These are phyloP conservation scores for Agaricales sp. DNA, from an alignment of 1,284 basidiomycete species.

Conservation along the genomic window DNA sequence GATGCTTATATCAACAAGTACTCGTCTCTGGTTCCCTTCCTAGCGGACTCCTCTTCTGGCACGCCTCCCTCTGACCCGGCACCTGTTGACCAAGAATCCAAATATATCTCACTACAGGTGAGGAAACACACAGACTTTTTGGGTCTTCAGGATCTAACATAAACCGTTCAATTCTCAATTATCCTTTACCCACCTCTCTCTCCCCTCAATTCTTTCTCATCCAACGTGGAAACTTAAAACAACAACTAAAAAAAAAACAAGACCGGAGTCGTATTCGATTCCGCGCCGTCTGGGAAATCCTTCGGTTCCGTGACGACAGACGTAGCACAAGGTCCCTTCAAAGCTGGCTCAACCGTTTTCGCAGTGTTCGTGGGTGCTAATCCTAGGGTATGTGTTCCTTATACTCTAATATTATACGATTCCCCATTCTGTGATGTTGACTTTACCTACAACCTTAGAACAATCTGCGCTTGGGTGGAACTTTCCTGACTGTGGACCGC, in stretches of 20 bases:
- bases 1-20: conserved; percentile 78
- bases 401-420: conserved; percentile 15
- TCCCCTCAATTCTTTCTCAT: conserved; percentile 1
- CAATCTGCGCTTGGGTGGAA: conserved; percentile 65
- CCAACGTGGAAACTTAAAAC: too few species aligned
- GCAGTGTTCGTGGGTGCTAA: conserved; percentile 71
- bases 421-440: conserved; percentile 5
- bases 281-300: conserved; percentile 39
- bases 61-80: conserved; percentile 49
- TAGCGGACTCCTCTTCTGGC: conserved; percentile 38
- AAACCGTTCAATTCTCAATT: not conserved
- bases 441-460: conserved; percentile 35
- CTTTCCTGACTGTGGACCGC: conserved; percentile 63
- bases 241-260: too few species aligned
- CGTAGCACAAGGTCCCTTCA: conserved; percentile 42
- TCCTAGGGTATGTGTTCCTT: conserved; percentile 69
- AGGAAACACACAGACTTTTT: conserved; percentile 7
- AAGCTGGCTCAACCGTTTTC: conserved; percentile 45
- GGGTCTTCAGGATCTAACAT: not conserved
- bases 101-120: conserved; percentile 62
- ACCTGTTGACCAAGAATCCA: conserved; percentile 54
- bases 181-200: not conserved
- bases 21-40: conserved; percentile 49
- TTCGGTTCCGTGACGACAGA: conserved; percentile 65
- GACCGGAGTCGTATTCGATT: conserved; percentile 56